Base-by-base conservation (phyloP, 208 protist genomes). In the Leptomonas pyrrhocoris region DNA sequence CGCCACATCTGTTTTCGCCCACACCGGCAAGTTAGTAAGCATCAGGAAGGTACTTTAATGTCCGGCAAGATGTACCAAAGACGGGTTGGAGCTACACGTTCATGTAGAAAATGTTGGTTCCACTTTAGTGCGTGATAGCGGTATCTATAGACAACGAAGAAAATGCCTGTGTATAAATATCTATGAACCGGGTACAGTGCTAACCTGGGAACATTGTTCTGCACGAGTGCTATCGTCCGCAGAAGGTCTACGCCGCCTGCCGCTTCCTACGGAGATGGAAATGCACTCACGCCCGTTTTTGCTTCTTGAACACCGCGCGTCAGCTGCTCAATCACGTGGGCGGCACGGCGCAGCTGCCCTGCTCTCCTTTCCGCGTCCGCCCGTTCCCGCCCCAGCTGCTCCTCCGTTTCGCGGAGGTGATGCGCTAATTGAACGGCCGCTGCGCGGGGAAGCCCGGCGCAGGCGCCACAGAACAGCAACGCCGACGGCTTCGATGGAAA, bases 291-390 rank as follows among this genome's bases (percentile, higher is more conserved):
- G 31, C 84, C 78, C 15, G 51, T 21, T 50, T 81, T 80, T 0
- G 90, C 85, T 7, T 68, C 72, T 18, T 74, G 61, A 6, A 94
- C 78, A 19, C 86, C 89, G 12, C 80, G 74, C 40, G 82, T 80
- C 34, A 94, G 59, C 7, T 80, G 58, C 23, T 84, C 55, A 50
- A 94, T 79, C n/a, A 84, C 49, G 21, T 77, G 70, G 28, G 75
- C 30, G 3, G 86, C 83, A 12, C 63, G 59, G 2, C 58, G 38
- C 43, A 92, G 62, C 53, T 94, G 85, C 5, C 58, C 28, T 8
- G 62, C 28, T 27, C 70, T 78, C 6, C 7, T 16, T 18, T 48
- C 25, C 1, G 48, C 55, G 18, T 72, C 50, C 18, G 34, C 23
- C 28, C 49, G 31, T 18, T 16, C 59, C 3, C 27, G 11, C 48